phyloP scores from a whole-genome alignment of 1,284 basidiomycete genomes.

The Cerrena zonata region DNA sequence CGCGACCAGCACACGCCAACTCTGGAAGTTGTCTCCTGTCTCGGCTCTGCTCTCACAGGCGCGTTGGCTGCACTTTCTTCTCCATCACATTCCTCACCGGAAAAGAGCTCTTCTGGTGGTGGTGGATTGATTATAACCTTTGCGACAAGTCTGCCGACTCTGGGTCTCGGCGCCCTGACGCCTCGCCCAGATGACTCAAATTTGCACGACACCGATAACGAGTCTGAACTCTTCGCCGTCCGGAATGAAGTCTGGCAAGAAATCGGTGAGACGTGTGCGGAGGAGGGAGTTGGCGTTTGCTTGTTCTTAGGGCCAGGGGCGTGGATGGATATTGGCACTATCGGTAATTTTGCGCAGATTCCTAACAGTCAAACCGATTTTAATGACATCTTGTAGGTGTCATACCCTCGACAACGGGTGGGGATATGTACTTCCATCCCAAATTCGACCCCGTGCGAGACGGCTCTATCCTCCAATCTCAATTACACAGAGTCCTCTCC shows the following conservation, averaged over 20 bases:
- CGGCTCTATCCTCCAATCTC: constrained; percentile 59
- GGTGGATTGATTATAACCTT: constrained; percentile 89
- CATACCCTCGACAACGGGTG: constrained; percentile 78
- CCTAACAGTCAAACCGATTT: background rate
- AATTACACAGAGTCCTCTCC: constrained; percentile 67
- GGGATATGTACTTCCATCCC: constrained; percentile 90
- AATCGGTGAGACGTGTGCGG: constrained; percentile 82
- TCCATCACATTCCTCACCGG: background rate
- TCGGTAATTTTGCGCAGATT: constrained; percentile 44
- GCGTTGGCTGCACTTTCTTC: constrained; percentile 70
- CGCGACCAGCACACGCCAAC: constrained; percentile 53
- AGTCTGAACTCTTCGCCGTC: constrained; percentile 74
- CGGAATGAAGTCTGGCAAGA: constrained; percentile 76
- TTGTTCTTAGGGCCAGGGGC: constrained; percentile 82
- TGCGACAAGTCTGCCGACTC: constrained; percentile 70
- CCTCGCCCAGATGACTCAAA: constrained; percentile 59
- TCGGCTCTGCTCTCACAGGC: constrained; percentile 77
- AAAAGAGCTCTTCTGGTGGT: constrained; percentile 50
- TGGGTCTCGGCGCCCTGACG: constrained; percentile 71
- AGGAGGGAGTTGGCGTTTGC: constrained; percentile 87
- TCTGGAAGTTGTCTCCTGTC: constrained; percentile 32
- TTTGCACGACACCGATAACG: constrained; percentile 86
- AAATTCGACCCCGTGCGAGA: constrained; percentile 77
- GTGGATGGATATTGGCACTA: constrained; percentile 83
- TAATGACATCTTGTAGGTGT: constrained; percentile 38